phyloP scores from a whole-genome alignment of 192 early-diverging fungal species.

The Entomortierella parvispora region DNA sequence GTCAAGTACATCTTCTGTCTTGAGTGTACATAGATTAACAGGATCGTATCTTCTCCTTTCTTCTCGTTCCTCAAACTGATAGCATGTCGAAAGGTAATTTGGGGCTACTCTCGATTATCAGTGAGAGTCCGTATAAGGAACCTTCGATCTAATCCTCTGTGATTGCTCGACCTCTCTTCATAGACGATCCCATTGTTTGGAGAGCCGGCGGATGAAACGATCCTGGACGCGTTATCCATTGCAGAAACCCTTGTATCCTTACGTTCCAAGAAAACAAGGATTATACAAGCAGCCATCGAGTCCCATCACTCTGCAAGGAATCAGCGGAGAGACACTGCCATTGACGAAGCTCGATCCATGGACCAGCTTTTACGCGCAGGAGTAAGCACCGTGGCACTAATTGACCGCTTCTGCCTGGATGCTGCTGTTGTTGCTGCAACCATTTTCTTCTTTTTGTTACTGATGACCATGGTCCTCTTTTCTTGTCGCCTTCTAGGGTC shows the following conservation, averaged over 20 bases:
- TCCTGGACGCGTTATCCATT: constrained; percentile 31
- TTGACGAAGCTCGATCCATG: constrained; percentile 21
- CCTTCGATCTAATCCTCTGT: background rate
- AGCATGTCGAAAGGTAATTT: constrained; percentile 42
- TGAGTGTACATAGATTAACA: too few species aligned
- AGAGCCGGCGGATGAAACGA: constrained; percentile 33
- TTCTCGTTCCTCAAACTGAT: too few species aligned
- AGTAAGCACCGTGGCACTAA: constrained; percentile 16
- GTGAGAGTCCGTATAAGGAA: background rate
- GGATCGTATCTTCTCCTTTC: too few species aligned
- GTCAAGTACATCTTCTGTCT: too few species aligned
- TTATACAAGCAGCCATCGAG: constrained; percentile 20
- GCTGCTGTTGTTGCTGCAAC: background rate
- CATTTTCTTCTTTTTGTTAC: background rate
- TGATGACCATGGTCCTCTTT: background rate
- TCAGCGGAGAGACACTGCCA: constrained; percentile 8
- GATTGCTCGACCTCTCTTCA: background rate
- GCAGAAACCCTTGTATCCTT: constrained; percentile 22
- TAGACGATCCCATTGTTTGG: constrained; percentile 31
- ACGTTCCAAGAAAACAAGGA: constrained; percentile 7
- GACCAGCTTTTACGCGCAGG: constrained; percentile 23
- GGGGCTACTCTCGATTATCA: background rate
- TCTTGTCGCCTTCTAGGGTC: constrained; percentile 1
- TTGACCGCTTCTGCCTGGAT: too few species aligned
- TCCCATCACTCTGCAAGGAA: constrained; percentile 23